These are phyloP conservation scores for Pyronema omphalodes DNA, from an alignment of 495 filamentous ascomycete genomes.

Conservation along the genomic window DNA sequence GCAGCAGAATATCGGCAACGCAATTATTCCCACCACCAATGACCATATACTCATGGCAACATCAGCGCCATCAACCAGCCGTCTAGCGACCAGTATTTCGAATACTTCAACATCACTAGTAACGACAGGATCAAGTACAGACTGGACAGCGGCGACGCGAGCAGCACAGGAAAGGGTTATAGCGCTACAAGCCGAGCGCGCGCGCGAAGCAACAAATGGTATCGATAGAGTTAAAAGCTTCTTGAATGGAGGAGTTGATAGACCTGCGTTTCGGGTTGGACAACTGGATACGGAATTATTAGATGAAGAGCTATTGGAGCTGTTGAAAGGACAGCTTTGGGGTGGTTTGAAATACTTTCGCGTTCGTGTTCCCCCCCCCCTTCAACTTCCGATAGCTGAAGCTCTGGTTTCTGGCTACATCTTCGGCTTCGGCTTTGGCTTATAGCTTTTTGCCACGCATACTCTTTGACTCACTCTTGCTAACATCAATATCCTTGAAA, in stretches of 20 bases:
- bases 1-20: too few relatives aligned
- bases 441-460: background rate
- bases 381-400: too few relatives aligned
- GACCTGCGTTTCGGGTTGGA: constrained; percentile 78
- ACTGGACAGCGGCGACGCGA: constrained; percentile 22
- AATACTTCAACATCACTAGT: too few relatives aligned
- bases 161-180: constrained; percentile 20
- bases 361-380: constrained; percentile 29
- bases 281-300: constrained; percentile 93
- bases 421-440: too few relatives aligned
- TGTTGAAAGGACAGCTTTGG: constrained; percentile 72
- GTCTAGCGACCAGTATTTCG: too few relatives aligned
- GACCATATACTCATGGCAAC: too few relatives aligned
- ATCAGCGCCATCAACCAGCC: too few relatives aligned
- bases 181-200: constrained; percentile 12
- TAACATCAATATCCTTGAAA: constrained; percentile 4
- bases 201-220: constrained; percentile 3
- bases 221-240: constrained; percentile 8
- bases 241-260: constrained; percentile 49
- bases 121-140: background rate
- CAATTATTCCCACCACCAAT: too few relatives aligned
- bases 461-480: background rate
- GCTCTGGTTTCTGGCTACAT: too few relatives aligned
- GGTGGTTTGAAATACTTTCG: constrained; percentile 80
- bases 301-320: constrained; percentile 76